Percentiles rank a stretch among this genome's conserved stretches.
phyloP scores from a whole-genome alignment of 2,329 filamentous ascomycete genomes.

The Xylaria multiplex region DNA sequence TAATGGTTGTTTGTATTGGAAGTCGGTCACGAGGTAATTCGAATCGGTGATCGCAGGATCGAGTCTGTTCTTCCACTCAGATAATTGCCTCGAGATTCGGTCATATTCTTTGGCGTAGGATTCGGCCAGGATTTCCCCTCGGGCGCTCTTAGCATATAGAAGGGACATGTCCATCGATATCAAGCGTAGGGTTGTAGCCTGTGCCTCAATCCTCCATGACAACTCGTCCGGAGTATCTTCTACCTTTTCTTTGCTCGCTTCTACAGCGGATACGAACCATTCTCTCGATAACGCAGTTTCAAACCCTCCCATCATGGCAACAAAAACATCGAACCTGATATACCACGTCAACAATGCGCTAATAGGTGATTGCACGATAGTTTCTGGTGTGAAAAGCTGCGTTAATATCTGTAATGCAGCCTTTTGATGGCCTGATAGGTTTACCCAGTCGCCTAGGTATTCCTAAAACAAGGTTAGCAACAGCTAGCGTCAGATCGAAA shows the following conservation, averaged over 20 bases:
- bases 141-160: slow-evolving; percentile 75
- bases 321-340: slow-evolving; percentile 84
- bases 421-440: slow-evolving; percentile 89
- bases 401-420: slow-evolving; percentile 85
- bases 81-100: slow-evolving; percentile 59
- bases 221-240: slow-evolving; percentile 70
- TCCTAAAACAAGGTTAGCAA: slow-evolving; percentile 66
- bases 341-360: slow-evolving; percentile 89
- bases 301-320: slow-evolving; percentile 83
- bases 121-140: slow-evolving; percentile 70
- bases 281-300: slow-evolving; percentile 77
- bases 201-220: slow-evolving; percentile 72
- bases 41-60: slow-evolving; percentile 70
- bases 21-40: slow-evolving; percentile 70
- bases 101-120: slow-evolving; percentile 73
- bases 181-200: slow-evolving; percentile 72
- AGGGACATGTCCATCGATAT: slow-evolving; percentile 83
- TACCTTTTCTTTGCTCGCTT: slow-evolving; percentile 70
- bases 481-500: slow-evolving; percentile 20
- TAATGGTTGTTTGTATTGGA: slow-evolving; percentile 62
- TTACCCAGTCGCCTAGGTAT: slow-evolving; percentile 94
- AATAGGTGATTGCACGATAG: slow-evolving; percentile 75
- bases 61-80: slow-evolving; percentile 65
- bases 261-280: slow-evolving; percentile 77
- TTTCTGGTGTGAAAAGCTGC: slow-evolving; percentile 80